These are phyloP conservation scores for Musa balbisiana DNA, from an alignment of 202 grass and related monocot genomes.

Conservation along the genomic window DNA sequence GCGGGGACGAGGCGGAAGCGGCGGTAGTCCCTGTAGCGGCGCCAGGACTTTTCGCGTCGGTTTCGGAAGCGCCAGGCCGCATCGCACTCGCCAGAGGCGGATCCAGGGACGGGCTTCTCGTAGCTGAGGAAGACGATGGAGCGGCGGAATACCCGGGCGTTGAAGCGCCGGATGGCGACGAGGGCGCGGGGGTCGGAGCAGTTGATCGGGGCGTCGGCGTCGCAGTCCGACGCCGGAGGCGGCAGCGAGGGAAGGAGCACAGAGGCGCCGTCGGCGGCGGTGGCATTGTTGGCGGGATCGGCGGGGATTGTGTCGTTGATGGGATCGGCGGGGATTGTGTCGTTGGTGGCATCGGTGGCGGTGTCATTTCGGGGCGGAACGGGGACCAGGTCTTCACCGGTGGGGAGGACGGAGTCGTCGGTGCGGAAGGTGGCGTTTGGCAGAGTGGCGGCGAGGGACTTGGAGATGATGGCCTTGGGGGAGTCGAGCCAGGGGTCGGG, in stretches of 20 bases:
- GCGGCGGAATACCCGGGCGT: slow-evolving; percentile 52
- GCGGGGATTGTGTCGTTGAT: background rate
- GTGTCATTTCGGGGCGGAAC: slow-evolving; percentile 27
- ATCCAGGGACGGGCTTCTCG: slow-evolving; percentile 47
- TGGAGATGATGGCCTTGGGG: slow-evolving; percentile 72
- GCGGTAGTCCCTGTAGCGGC: slow-evolving; percentile 85
- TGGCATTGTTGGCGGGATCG: background rate
- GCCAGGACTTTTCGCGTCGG: slow-evolving; percentile 86
- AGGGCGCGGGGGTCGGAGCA: slow-evolving; percentile 87
- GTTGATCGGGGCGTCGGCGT: slow-evolving; percentile 60
- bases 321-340: background rate
- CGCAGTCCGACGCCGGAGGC: slow-evolving; percentile 21
- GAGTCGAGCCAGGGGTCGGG: slow-evolving; percentile 93
- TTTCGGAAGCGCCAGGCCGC: slow-evolving; percentile 90
- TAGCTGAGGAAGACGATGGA: slow-evolving; percentile 90
- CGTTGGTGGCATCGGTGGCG: background rate
- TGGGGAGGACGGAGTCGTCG: slow-evolving; percentile 88
- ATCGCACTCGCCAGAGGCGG: slow-evolving; percentile 55
- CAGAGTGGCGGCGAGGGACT: slow-evolving; percentile 53
- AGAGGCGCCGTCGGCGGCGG: background rate
- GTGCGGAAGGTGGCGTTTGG: slow-evolving; percentile 68
- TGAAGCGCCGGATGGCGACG: slow-evolving; percentile 71
- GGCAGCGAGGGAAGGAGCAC: background rate
- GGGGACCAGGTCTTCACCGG: slow-evolving; percentile 52
- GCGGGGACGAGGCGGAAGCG: slow-evolving; percentile 44